Base-by-base conservation (phyloP, 768 basidiomycete genomes). In the Lentinula edodes region DNA sequence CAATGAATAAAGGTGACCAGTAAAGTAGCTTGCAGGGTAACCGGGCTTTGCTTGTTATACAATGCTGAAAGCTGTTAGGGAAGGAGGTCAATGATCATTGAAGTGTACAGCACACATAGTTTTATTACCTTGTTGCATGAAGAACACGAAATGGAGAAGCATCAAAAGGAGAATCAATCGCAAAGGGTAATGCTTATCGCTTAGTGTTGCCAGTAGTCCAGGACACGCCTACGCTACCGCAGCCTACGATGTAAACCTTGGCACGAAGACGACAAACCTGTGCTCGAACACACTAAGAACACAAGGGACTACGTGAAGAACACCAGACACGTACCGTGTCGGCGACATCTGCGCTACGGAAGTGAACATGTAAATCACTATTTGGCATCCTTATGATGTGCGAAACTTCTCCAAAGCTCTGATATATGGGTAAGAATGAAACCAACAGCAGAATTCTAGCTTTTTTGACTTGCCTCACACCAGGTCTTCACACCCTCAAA, bases 261-360 rank as follows among this genome's bases (percentile, higher is more conserved):
- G 90, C 90, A 65, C 88, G 85, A 61, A 92, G 72, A 43, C 90
- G 88, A 68, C 90, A 92, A 2, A 91, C 89, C 89, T 91, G 62
- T 15, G 18, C 38, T 16, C 42, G 15, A 4, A 35, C 28, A 51
- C 9, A 42, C 35, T 20, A 53, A 18, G n/a, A 20, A 34, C 6
- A 16, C 6, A 5, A 16, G 4, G 28, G 13, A 41, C 34, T 12
- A 12, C 5, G 13, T 35, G 12, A 8, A 23, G 18, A 48, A 58
- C 13, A 13, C 13, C 34, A 34, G n/a, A 39, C 55, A 77, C 86
- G 32, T 69, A 91, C 90, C 6, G 88, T 91, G 64, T 91, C 90
- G 20, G 90, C 90, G 9, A 92, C 90, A 61, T 91, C 90, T 54
- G 86, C 79, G 58, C 82, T 84, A 52, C 83, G 80, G 67, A 91